These are phyloP conservation scores for Alectoria sarmentosa DNA, from an alignment of 495 filamentous ascomycete genomes.

Conservation along the genomic window DNA sequence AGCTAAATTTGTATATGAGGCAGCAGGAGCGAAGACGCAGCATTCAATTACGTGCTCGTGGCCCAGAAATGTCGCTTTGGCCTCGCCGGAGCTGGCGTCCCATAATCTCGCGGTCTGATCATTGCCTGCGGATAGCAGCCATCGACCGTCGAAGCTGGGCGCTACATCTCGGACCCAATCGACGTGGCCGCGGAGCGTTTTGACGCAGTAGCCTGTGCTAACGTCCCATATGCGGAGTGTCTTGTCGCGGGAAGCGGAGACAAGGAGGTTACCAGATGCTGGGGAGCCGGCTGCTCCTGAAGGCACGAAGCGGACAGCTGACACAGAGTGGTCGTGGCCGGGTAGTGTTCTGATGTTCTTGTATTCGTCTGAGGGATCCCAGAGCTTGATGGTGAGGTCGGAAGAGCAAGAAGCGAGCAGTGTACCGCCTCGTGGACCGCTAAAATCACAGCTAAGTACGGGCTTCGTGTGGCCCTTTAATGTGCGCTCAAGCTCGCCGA, in stretches of 20 bases:
- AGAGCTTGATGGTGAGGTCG: conserved; percentile 91
- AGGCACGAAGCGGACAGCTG: conserved; percentile 81
- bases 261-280: conserved; percentile 59
- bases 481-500: conserved; percentile 86
- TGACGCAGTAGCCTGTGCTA: conserved; percentile 86
- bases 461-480: conserved; percentile 91
- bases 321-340: conserved; percentile 90
- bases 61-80: conserved; percentile 73
- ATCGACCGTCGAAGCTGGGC: conserved; percentile 77
- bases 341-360: conserved; percentile 90
- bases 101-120: conserved; percentile 79
- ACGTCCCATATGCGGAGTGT: conserved; percentile 88
- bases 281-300: conserved; percentile 51
- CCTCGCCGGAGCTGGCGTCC: conserved; percentile 70
- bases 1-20: conserved; percentile 70
- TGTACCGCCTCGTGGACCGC: conserved; percentile 76
- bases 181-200: conserved; percentile 71
- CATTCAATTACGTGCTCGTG: conserved; percentile 91
- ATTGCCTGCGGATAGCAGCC: conserved; percentile 71
- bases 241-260: conserved; percentile 75
- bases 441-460: conserved; percentile 86
- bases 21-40: conserved; percentile 77
- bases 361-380: conserved; percentile 92
- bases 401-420: conserved; percentile 85
- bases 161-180: conserved; percentile 87